Percentiles rank a stretch among this genome's conserved stretches.
Evolutionary conservation across 495 filamentous ascomycete genomes (phyloP).

Genomic region (Xylaria acuta): DNA sequence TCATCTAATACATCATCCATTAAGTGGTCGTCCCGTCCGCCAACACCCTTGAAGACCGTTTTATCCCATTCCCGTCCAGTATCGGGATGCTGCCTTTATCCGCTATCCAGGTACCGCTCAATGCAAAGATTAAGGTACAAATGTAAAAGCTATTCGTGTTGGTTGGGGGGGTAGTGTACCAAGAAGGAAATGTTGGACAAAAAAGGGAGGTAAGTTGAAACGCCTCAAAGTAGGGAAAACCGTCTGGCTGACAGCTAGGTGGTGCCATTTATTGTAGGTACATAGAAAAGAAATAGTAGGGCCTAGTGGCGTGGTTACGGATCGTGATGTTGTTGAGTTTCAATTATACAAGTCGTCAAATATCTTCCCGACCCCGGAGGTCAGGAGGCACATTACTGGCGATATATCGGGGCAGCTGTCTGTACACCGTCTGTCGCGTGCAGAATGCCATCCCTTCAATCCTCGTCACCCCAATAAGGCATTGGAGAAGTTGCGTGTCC

Average conservation of each 20-base stretch:
- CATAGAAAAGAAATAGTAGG: slow-evolving; percentile 2
- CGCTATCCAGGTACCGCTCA: slow-evolving; percentile 3
- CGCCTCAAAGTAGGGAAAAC: background rate
- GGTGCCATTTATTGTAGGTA: background rate
- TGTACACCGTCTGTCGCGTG: background rate
- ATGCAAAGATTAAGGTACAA: slow-evolving; percentile 12
- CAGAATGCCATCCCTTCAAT: slow-evolving; percentile 38
- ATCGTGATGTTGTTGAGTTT: background rate
- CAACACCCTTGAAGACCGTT: slow-evolving; percentile 3
- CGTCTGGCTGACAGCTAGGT: background rate
- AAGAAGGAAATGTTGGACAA: background rate
- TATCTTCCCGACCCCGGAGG: background rate
- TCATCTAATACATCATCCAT: slow-evolving; percentile 26
- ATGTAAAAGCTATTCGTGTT: background rate
- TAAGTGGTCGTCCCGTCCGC: slow-evolving; percentile 18
- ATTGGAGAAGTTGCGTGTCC: slow-evolving; percentile 46
- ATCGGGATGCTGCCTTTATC: slow-evolving; percentile 9
- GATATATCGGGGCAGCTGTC: background rate
- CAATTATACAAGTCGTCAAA: slow-evolving; percentile 1
- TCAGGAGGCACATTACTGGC: background rate
- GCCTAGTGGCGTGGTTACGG: background rate
- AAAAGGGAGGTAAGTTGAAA: background rate
- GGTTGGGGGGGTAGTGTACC: background rate
- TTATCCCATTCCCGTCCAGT: slow-evolving; percentile 17
- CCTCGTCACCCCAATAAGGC: slow-evolving; percentile 52